These are phyloP conservation scores for Trypanosoma avium DNA, from an alignment of 208 protist genomes.

Conservation along the genomic window DNA sequence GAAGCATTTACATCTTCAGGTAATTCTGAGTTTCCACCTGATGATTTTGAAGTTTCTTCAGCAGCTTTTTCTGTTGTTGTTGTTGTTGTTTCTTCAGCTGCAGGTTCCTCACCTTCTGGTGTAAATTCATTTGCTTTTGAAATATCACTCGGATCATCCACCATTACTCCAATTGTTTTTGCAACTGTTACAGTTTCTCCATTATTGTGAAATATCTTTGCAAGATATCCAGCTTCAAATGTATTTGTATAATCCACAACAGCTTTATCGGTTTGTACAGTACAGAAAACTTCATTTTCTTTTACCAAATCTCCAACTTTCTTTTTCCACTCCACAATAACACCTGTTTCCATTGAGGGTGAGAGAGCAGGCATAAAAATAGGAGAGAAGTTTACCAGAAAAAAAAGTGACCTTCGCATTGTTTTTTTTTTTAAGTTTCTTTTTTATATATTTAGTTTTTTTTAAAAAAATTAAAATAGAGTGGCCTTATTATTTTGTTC, in stretches of 20 bases:
- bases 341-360: constrained; percentile 87
- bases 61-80: constrained; percentile 29
- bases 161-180: constrained; percentile 88
- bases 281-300: constrained; percentile 92
- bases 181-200: constrained; percentile 78
- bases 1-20: constrained; percentile 55
- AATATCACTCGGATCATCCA: constrained; percentile 77
- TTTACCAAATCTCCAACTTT: constrained; percentile 92
- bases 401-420: constrained; percentile 73
- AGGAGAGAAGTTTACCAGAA: constrained; percentile 70
- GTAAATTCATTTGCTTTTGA: constrained; percentile 57
- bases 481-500: background rate
- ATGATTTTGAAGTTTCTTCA: constrained; percentile 24
- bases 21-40: constrained; percentile 10
- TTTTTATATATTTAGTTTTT: constrained; percentile 5
- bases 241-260: constrained; percentile 95
- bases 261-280: constrained; percentile 98
- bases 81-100: background rate
- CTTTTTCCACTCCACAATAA: constrained; percentile 89
- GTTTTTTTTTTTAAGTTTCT: constrained; percentile 27
- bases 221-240: constrained; percentile 94
- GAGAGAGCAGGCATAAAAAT: constrained; percentile 90
- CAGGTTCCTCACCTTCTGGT: constrained; percentile 39
- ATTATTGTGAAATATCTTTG: constrained; percentile 91
- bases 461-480: background rate